phyloP scores from a whole-genome alignment of 306 rosid species.

The Fragaria ananassa region DNA sequence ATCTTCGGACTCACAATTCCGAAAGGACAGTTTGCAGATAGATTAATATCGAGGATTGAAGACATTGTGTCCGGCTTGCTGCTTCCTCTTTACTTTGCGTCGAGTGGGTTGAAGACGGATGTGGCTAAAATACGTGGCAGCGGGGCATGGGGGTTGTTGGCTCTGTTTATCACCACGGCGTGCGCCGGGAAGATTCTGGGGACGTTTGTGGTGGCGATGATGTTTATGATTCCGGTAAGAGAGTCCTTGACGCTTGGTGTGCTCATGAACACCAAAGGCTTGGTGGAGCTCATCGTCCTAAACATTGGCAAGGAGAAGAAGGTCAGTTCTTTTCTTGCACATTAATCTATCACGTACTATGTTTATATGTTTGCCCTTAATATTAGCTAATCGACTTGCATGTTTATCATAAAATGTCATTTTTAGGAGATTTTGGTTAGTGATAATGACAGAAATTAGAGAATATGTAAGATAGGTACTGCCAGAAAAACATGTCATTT shows the following conservation, averaged over 20 bases:
- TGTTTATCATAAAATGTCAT: not conserved
- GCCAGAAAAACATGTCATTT: not conserved
- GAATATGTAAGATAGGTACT: not conserved
- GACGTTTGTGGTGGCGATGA: slow-evolving; percentile 63
- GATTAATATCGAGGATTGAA: slow-evolving; percentile 65
- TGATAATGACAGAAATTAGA: not conserved
- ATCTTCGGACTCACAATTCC: slow-evolving; percentile 79
- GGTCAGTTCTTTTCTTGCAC: slow-evolving; percentile 34
- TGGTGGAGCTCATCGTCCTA: slow-evolving; percentile 91
- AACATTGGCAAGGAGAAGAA: slow-evolving; percentile 90
- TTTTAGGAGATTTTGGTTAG: not conserved
- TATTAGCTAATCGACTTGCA: not conserved
- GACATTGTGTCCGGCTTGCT: slow-evolving; percentile 79
- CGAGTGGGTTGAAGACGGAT: slow-evolving; percentile 81
- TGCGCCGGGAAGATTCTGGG: slow-evolving; percentile 80
- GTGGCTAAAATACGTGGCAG: slow-evolving; percentile 61
- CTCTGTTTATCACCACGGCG: slow-evolving; percentile 58
- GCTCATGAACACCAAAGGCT: slow-evolving; percentile 93
- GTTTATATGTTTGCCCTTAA: not conserved
- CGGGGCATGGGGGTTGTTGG: slow-evolving; percentile 66
- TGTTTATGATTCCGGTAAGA: slow-evolving; percentile 56
- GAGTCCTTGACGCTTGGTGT: slow-evolving; percentile 75
- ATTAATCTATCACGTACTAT: not conserved
- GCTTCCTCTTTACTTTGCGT: slow-evolving; percentile 79
- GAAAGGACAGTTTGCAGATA: slow-evolving; percentile 56